Percentiles rank a stretch among this genome's conserved stretches.
phyloP scores from a whole-genome alignment of 176 grass and related monocot genomes.

The Themeda triandra region DNA sequence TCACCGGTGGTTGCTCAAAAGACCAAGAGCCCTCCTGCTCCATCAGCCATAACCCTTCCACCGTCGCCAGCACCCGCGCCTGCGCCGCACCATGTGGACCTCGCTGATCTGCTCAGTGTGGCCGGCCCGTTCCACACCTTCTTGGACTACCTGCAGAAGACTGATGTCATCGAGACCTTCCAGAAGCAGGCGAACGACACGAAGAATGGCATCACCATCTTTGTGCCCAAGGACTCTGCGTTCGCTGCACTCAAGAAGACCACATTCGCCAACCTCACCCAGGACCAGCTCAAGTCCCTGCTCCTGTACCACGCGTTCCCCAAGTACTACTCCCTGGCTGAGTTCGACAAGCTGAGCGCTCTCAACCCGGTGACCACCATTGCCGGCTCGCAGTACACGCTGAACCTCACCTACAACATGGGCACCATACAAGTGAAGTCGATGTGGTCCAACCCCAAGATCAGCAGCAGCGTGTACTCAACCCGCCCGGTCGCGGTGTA shows the following conservation, averaged over 20 bases:
- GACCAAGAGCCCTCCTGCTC: slow-evolving; percentile 46
- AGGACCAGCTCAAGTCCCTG: slow-evolving; percentile 76
- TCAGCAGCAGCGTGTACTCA: slow-evolving; percentile 79
- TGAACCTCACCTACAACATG: slow-evolving; percentile 73
- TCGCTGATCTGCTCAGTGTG: slow-evolving; percentile 77
- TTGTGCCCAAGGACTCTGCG: slow-evolving; percentile 78
- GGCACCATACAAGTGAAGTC: slow-evolving; percentile 62
- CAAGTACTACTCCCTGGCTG: slow-evolving; percentile 81
- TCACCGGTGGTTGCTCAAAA: slow-evolving; percentile 53
- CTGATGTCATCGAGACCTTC: slow-evolving; percentile 72
- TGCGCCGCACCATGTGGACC: slow-evolving; percentile 63
- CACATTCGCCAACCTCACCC: slow-evolving; percentile 72
- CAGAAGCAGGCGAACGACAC: slow-evolving; percentile 85
- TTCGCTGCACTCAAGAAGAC: slow-evolving; percentile 55
- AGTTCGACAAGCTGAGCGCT: slow-evolving; percentile 77
- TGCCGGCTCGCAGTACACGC: slow-evolving; percentile 63
- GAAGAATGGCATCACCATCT: slow-evolving; percentile 78
- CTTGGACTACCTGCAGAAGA: slow-evolving; percentile 70
- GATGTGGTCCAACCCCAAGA: slow-evolving; percentile 88
- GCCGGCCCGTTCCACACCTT: slow-evolving; percentile 86
- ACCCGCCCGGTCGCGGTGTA: slow-evolving; percentile 75
- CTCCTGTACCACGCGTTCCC: slow-evolving; percentile 74
- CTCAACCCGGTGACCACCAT: slow-evolving; percentile 73
- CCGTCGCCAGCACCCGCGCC: slow-evolving; percentile 62
- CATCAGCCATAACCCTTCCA: slow-evolving; percentile 32